Evolutionary conservation across 306 rosid genomes (phyloP), one percentile per base, ranked within the genome.

Genomic region (Begonia masoniana): DNA sequence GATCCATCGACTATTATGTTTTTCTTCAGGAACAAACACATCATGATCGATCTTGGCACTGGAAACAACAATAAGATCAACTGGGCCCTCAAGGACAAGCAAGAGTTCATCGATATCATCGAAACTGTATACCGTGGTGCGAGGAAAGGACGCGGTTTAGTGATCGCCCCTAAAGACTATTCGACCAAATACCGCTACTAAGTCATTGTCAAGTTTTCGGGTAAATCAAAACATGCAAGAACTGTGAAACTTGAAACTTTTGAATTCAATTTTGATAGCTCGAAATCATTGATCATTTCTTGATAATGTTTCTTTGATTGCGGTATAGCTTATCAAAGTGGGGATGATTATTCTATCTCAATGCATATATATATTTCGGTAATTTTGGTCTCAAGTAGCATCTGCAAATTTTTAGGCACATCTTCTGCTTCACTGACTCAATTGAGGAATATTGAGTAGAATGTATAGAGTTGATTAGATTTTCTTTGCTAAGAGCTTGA

Each of bases 1-100:
- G 94, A 91, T 46, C 99, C 96, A 0, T 83, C 92, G 2, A 91
- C 96, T 0, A 82, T 91, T 9, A 91, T 91, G 99, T 91, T 91
- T 71, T 91, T 91, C 78, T 85, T 85, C 68, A 75, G 96, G 73
- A 86, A 91, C 84, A 91, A 86, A 60, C 96, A 91, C 79, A 91
- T 91, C 36, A 91, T 91, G 99, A 91, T 91, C 49, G 94, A 91
- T 21, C 99, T 91, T 55, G 96, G 99, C 45, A 91, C 99, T 12
- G 94, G 97, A 10, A 91, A 86, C 79, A 86, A 91, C 82, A 91
- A 91, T 76, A 91, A 91, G 84, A 91, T 91, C 56, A 91, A 91
- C 54, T 83, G 92, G 99, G 99, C 96, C 52, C 84, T 91, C 51
- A 85, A 91, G 83, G 92, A 91, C 76, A 91, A 91, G 73, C 97